Evolutionary conservation across 441 rosid species (phyloP), one percentile per base, ranked within the genome.

Genomic region (Pelargonium australe): DNA sequence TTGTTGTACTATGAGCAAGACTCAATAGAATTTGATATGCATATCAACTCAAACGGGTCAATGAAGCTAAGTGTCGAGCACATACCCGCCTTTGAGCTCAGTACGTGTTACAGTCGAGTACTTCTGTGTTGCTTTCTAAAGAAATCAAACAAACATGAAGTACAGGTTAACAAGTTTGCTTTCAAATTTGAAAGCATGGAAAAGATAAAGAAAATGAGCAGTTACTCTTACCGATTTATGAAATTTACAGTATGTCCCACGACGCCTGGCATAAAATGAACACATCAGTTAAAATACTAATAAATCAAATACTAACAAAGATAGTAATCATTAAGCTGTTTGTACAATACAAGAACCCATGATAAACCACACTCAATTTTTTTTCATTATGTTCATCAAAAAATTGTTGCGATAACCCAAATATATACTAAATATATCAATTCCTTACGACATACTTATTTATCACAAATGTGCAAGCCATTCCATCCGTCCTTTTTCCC

Each of bases 81-180:
- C 91, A 16, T 84, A 92, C 98, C 98, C 97, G 82, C 96, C 98
- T 80, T 87, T 88, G 73, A 92, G 86, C 81, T 92, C 93, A 67
- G 88, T 75, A 64, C 97, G 79, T 12, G 67, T 63, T 16, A 85
- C 85, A 66, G 62, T 16, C 1, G 86, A 80, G 80, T 73, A 89
- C 74, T 64, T 84, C 72, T 88, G 88, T 4, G 97, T 83, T 68
- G 84, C 82, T 77, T 90, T 95, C 98, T 95, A 80, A 65, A 71
- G 14, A 68, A 76, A 71, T 25, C 43, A 71, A 19, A 63, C 70
- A 7, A n/a, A 57, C 0, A 7, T 57, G 7, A 64, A 2, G 8
- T 53, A 11, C 25, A 3, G 49, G 41, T 60, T 34, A 34, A 14
- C 12, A 51, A 74, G 74, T 51, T 65, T 61, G 37, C n/a, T 67